Conservation (phyloP, 768 basidiomycete species). For the Pisolithus orientalis region DNA sequence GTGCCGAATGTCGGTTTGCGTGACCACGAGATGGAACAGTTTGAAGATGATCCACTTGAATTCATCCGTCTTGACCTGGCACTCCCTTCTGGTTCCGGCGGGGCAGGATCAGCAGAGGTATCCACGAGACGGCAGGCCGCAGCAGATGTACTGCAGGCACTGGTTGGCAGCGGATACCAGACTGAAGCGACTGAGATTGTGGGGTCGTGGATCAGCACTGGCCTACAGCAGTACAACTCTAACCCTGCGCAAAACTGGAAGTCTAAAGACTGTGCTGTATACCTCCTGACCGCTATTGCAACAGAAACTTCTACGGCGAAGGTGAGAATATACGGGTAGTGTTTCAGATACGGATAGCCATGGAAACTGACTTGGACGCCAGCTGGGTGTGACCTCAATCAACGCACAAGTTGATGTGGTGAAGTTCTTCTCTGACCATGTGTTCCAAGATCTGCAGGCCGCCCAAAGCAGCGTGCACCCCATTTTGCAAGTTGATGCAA, state of each 20-base stretch:
- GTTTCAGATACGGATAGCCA: constrained; percentile 1
- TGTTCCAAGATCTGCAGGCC: constrained; percentile 81
- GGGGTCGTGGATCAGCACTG: constrained; percentile 73
- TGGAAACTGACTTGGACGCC: neutral
- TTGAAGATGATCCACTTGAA: constrained; percentile 95
- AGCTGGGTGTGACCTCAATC: constrained; percentile 92
- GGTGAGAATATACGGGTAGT: constrained; percentile 35
- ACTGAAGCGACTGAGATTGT: constrained; percentile 83
- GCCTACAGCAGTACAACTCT: constrained; percentile 60
- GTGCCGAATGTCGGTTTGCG: constrained; percentile 89
- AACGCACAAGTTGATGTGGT: constrained; percentile 92
- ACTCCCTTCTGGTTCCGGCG: constrained; percentile 42
- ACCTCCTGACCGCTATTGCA: constrained; percentile 89
- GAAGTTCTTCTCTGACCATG: constrained; percentile 90
- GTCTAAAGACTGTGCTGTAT: constrained; percentile 90
- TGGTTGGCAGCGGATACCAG: constrained; percentile 79
- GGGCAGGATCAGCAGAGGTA: constrained; percentile 50
- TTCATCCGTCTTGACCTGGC: constrained; percentile 87
- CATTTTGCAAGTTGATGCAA: constrained; percentile 92
- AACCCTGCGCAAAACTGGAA: constrained; percentile 71
- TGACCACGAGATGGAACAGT: constrained; percentile 88
- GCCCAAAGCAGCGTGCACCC: constrained; percentile 66
- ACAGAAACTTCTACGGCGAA: constrained; percentile 81
- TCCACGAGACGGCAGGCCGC: constrained; percentile 90
- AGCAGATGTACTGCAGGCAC: constrained; percentile 89